Conservation (phyloP, 2,329 filamentous ascomycete genomes). For the Lasiodiplodia hormozganensis region DNA sequence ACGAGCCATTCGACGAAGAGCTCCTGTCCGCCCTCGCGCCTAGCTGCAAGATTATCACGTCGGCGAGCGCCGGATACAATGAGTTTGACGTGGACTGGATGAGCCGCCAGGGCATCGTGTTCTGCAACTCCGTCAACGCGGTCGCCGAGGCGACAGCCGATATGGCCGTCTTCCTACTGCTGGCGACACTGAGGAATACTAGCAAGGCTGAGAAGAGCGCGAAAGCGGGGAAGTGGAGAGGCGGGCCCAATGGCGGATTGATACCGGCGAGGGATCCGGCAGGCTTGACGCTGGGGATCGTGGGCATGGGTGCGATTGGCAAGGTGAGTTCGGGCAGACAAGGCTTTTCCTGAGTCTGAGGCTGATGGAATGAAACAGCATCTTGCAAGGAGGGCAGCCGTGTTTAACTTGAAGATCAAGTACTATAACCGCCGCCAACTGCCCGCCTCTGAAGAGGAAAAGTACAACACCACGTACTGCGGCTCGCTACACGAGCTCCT, state of each 20-base stretch:
- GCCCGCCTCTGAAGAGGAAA: slow-evolving; percentile 42
- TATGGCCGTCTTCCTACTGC: slow-evolving; percentile 55
- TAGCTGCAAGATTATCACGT: neutral
- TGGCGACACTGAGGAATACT: slow-evolving; percentile 57
- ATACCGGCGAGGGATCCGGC: slow-evolving; percentile 52
- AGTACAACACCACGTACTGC: slow-evolving; percentile 45
- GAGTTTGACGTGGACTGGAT: slow-evolving; percentile 56
- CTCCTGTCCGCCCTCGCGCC: slow-evolving; percentile 42
- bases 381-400: slow-evolving; percentile 48
- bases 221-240: slow-evolving; percentile 40
- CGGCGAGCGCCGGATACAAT: slow-evolving; percentile 54
- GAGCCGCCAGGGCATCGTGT: slow-evolving; percentile 53
- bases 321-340: slow-evolving; percentile 38
- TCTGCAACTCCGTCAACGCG: slow-evolving; percentile 62
- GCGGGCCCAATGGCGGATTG: slow-evolving; percentile 45
- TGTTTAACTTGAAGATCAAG: slow-evolving; percentile 53
- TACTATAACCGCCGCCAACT: slow-evolving; percentile 54
- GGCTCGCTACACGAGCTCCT: slow-evolving; percentile 65
- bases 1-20: slow-evolving; percentile 57
- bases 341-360: neutral
- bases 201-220: slow-evolving; percentile 44
- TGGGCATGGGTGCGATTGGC: slow-evolving; percentile 58
- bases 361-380: slow-evolving; percentile 34
- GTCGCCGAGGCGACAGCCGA: slow-evolving; percentile 61
- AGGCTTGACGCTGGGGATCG: slow-evolving; percentile 55